Percentiles rank a stretch among this genome's conserved stretches.
These are phyloP conservation scores for Deakozyma indianensis DNA, from an alignment of 805 yeast genomes.

Conservation along the genomic window DNA sequence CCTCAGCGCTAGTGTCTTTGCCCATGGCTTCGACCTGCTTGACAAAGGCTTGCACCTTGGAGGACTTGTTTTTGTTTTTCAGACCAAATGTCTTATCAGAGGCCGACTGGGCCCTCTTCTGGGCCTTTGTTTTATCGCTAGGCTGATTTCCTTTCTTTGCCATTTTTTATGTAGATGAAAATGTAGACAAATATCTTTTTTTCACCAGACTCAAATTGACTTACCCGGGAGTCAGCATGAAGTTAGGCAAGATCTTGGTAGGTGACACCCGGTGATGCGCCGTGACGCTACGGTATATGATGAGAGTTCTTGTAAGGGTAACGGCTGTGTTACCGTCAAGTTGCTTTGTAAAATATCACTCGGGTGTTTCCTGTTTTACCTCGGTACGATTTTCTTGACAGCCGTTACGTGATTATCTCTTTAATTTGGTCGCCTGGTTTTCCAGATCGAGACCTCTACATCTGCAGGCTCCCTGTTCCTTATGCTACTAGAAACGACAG, in stretches of 20 bases:
- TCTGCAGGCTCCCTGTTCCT: no score
- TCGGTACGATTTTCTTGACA: no score
- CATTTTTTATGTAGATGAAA: slow-evolving; percentile 6
- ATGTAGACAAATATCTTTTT: neutral
- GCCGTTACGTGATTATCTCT: no score
- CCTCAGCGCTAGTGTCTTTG: slow-evolving; percentile 35
- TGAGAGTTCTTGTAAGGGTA: no score
- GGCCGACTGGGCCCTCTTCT: slow-evolving; percentile 43
- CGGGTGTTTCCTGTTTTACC: no score
- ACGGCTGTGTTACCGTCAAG: no score
- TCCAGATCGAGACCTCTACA: no score
- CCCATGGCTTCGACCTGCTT: slow-evolving; percentile 55
- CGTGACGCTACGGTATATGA: no score
- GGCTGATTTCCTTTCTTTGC: slow-evolving; percentile 52
- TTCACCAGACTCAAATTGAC: neutral
- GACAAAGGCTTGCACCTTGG: slow-evolving; percentile 68
- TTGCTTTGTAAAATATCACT: no score
- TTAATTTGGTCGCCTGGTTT: no score
- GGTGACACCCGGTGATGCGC: no score
- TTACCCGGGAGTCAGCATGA: neutral
- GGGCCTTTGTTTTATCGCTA: slow-evolving; percentile 38
- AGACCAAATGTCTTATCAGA: slow-evolving; percentile 91
- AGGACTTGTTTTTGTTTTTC: slow-evolving; percentile 87
- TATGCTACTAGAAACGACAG: no score
- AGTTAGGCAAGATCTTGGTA: neutral